Evolutionary conservation across 2,329 filamentous ascomycete species (phyloP).

Genomic region (Colletotrichum paranaense): DNA sequence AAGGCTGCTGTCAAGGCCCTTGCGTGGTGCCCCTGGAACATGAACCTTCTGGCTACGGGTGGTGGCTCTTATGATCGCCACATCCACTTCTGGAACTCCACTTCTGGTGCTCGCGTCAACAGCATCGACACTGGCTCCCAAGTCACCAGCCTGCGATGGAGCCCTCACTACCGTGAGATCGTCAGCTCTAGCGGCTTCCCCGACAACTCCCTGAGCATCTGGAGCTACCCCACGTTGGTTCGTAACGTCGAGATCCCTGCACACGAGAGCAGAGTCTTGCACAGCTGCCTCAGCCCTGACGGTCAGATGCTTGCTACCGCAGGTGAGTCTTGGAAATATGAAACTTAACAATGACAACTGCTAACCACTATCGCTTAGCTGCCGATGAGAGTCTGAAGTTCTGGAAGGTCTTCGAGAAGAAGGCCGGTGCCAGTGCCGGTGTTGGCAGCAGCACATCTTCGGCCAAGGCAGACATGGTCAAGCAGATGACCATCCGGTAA

Average conservation of each 20-base stretch:
- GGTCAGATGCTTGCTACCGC: slow-evolving; percentile 98
- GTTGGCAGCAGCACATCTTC: slow-evolving; percentile 75
- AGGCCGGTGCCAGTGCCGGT: slow-evolving; percentile 80
- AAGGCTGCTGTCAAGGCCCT: slow-evolving; percentile 98
- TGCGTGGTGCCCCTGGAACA: slow-evolving; percentile 98
- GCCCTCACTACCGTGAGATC: slow-evolving; percentile 96
- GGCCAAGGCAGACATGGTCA: slow-evolving; percentile 85
- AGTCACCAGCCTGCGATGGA: slow-evolving; percentile 96
- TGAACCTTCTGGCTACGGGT: slow-evolving; percentile 95
- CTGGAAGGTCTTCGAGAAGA: slow-evolving; percentile 99
- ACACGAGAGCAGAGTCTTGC: slow-evolving; percentile 94
- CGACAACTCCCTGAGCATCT: slow-evolving; percentile 99
- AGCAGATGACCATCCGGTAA: slow-evolving; percentile 95
- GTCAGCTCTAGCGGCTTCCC: slow-evolving; percentile 98
- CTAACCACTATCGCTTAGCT: slow-evolving; percentile 59
- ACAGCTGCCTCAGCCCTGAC: slow-evolving; percentile 96
- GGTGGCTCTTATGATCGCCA: slow-evolving; percentile 96
- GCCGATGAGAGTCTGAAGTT: slow-evolving; percentile 99
- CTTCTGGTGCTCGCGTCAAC: slow-evolving; percentile 96
- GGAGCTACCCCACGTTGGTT: slow-evolving; percentile 97
- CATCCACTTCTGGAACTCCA: slow-evolving; percentile 99
- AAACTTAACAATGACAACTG: slow-evolving; percentile 26
- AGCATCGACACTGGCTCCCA: slow-evolving; percentile 99
- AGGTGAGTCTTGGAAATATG: slow-evolving; percentile 58
- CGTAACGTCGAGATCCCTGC: slow-evolving; percentile 98